Base-by-base conservation (phyloP, 805 yeast genomes). In the Ogataea naganishii region DNA sequence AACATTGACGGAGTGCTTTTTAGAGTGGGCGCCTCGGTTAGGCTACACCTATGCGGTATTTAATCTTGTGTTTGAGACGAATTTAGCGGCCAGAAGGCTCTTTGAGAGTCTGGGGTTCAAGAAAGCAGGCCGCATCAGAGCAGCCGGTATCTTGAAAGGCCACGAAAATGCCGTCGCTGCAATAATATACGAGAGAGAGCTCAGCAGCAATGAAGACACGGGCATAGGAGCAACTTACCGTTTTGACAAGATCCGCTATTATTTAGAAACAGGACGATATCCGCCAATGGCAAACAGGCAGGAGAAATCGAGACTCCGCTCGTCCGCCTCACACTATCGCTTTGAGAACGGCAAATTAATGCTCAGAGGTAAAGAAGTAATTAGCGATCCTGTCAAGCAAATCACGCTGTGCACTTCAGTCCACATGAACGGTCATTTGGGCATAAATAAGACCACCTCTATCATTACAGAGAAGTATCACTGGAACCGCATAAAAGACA, bases 401-500 rank as follows among this genome's bases (percentile, higher is more conserved):
- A 49, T 79, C 26, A 77, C 74, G 38, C 75, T 89, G 18, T 83
- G 88, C 20, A 66, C 73, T 7, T 80, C 77, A 25, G 58, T 74
- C 14, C 98, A 89, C 50, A 49, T 66, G 38, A 53, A 66, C 14
- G 71, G 67, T 26, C 98, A 89, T 49, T 78, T 78, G 9, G 97
- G 97, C 8, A 85, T 89, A 38, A 89, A 89, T 57, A 83, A 79
- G 46, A 78, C 94, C 2, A 86, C 96, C 0, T 60, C 89, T 0
- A 58, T 69, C 12, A 72, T 92, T 12, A 72, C 88, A 2, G 92
- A 81, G 38, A 70, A 72, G 41, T 89, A 81, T 43, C 94, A 85
- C 52, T 89, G 97, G 96, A 72, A 85, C 2, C 71, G 94, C 30
- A 81, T 89, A 39, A 88, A 92, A 54, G 85, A 75, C 33, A 84